phyloP scores from a whole-genome alignment of 441 rosid species.

The Arabidopsis lyrata region DNA sequence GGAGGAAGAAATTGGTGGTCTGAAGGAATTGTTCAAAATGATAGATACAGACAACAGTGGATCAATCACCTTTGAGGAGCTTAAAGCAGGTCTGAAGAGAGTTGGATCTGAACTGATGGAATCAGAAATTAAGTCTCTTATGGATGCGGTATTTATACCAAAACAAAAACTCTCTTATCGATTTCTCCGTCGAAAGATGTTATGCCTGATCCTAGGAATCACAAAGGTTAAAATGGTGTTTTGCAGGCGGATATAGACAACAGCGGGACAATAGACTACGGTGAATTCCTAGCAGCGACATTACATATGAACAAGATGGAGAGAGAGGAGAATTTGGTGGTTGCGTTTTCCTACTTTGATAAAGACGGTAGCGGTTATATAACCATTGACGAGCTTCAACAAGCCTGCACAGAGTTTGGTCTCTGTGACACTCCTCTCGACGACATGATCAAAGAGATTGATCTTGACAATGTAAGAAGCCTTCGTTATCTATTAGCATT shows the following conservation, averaged over 20 bases:
- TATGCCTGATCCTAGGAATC: neutral
- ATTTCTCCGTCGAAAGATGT: neutral
- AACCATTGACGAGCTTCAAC: conserved; percentile 88
- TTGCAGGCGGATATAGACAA: conserved; percentile 90
- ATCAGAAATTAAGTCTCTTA: conserved; percentile 78
- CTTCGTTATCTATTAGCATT: neutral
- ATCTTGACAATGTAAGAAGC: conserved; percentile 81
- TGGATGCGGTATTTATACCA: conserved; percentile 72
- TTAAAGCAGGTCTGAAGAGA: conserved; percentile 73
- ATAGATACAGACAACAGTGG: conserved; percentile 90
- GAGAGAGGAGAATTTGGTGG: conserved; percentile 78
- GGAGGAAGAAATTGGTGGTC: conserved; percentile 91
- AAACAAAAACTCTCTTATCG: neutral
- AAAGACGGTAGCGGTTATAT: conserved; percentile 90
- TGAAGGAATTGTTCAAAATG: conserved; percentile 85
- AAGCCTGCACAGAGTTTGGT: conserved; percentile 87
- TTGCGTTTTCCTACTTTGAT: conserved; percentile 84
- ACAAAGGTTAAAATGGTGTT: conserved; percentile 6
- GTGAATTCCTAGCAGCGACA: conserved; percentile 90
- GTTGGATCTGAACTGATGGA: conserved; percentile 86
- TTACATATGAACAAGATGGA: conserved; percentile 84
- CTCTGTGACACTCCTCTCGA: conserved; percentile 75
- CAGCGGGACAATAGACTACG: conserved; percentile 89
- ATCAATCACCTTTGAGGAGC: conserved; percentile 82
- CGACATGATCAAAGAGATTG: conserved; percentile 81